These are phyloP conservation scores for Penicillium sp. DNA, from an alignment of 2,329 filamentous ascomycete species.

Conservation along the genomic window DNA sequence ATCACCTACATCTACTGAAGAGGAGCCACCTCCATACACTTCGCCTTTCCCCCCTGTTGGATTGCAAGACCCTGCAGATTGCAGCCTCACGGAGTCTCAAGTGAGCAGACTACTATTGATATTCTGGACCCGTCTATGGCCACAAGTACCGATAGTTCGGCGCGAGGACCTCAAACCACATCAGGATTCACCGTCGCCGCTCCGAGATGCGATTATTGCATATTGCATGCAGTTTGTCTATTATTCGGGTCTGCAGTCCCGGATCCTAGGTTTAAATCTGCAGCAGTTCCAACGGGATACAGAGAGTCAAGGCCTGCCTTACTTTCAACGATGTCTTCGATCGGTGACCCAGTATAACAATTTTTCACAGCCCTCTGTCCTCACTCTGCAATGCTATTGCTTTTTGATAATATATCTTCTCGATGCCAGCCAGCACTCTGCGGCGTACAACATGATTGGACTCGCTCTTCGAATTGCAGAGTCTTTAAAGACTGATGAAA, in stretches of 20 bases:
- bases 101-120: slow-evolving; percentile 6
- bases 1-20: not conserved
- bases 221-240: slow-evolving; percentile 20
- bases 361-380: slow-evolving; percentile 16
- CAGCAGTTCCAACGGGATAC: slow-evolving; percentile 7
- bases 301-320: slow-evolving; percentile 10
- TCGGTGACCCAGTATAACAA: slow-evolving; percentile 12
- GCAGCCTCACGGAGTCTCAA: slow-evolving; percentile 2
- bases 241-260: slow-evolving; percentile 16
- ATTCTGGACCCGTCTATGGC: slow-evolving; percentile 16
- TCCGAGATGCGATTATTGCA: slow-evolving; percentile 21
- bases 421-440: slow-evolving; percentile 17
- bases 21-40: not conserved
- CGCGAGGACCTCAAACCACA: not conserved
- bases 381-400: slow-evolving; percentile 21
- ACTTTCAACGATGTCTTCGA: slow-evolving; percentile 22
- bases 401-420: slow-evolving; percentile 23
- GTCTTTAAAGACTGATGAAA: slow-evolving; percentile 15
- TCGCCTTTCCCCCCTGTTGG: not conserved
- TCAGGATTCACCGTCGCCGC: not conserved
- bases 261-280: slow-evolving; percentile 20
- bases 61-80: not conserved
- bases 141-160: slow-evolving; percentile 12
- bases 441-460: slow-evolving; percentile 26
- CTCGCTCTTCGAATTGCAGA: slow-evolving; percentile 23